Evolutionary conservation across 192 early-diverging fungal genomes (phyloP).

Genomic region (Coemansia sp.): DNA sequence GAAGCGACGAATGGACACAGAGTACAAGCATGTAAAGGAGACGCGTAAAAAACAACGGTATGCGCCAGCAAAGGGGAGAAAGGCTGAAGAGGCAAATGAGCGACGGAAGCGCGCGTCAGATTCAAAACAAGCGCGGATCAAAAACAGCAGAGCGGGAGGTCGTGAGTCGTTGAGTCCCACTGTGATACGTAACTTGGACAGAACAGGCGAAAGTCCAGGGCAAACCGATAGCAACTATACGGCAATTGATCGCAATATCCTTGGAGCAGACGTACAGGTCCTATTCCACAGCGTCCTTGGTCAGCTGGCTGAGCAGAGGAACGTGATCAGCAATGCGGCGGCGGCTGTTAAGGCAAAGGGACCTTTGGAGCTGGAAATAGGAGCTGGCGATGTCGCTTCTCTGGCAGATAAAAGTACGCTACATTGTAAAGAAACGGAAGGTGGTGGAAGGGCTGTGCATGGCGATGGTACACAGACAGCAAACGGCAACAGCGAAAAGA

Average conservation of each 20-base stretch:
- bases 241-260: slow-evolving; percentile 38
- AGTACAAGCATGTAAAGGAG: slow-evolving; percentile 35
- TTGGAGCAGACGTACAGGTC: slow-evolving; percentile 46
- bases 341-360: slow-evolving; percentile 10
- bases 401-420: background rate
- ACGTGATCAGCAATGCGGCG: slow-evolving; percentile 21
- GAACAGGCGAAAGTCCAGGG: slow-evolving; percentile 14
- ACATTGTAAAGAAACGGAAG: background rate
- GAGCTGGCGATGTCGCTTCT: background rate
- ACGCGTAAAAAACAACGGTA: slow-evolving; percentile 33
- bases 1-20: slow-evolving; percentile 43
- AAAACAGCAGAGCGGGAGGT: slow-evolving; percentile 8
- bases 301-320: slow-evolving; percentile 47
- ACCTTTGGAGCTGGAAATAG: background rate
- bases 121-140: slow-evolving; percentile 26
- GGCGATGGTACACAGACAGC: background rate
- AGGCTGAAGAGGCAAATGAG: slow-evolving; percentile 26
- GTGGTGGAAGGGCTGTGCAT: background rate
- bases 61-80: slow-evolving; percentile 28
- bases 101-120: slow-evolving; percentile 34
- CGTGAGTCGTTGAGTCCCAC: slow-evolving; percentile 44
- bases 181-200: slow-evolving; percentile 15
- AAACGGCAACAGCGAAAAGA: slow-evolving; percentile 9
- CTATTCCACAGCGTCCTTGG: slow-evolving; percentile 50
- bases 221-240: slow-evolving; percentile 27